phyloP scores from a whole-genome alignment of 495 filamentous ascomycete species.

The Aspergillus olivimuriae region DNA sequence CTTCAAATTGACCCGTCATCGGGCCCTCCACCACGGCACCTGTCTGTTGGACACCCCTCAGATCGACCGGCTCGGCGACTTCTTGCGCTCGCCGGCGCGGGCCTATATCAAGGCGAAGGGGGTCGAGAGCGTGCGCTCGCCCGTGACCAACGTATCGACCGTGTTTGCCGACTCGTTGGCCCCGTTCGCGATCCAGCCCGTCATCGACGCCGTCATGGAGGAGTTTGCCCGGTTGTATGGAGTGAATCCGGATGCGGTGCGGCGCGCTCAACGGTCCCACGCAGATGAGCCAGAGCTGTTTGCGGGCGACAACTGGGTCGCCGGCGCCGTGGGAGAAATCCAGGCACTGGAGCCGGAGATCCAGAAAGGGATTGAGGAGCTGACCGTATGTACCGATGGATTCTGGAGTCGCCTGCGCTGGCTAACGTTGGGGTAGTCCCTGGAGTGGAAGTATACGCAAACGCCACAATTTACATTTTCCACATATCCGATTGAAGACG shows the following conservation, averaged over 20 bases:
- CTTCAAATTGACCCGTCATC: constrained; percentile 75
- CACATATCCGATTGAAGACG: constrained; percentile 46
- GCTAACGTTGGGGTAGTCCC: constrained; percentile 39
- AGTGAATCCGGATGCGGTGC: constrained; percentile 24
- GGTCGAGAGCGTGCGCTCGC: constrained; percentile 87
- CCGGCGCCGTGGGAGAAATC: constrained; percentile 42
- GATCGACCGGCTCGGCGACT: constrained; percentile 55
- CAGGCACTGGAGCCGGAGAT: constrained; percentile 46
- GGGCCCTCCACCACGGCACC: constrained; percentile 87
- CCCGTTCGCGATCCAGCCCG: constrained; percentile 30
- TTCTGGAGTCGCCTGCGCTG: background rate
- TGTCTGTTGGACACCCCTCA: constrained; percentile 70
- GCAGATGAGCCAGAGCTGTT: constrained; percentile 31
- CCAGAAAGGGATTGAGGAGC: constrained; percentile 51
- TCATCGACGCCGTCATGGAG: constrained; percentile 30
- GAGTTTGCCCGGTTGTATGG: constrained; percentile 29
- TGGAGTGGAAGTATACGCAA: constrained; percentile 74
- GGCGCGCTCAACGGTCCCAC: constrained; percentile 28
- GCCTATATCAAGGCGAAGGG: constrained; percentile 72
- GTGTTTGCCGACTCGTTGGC: constrained; percentile 27
- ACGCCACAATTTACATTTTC: constrained; percentile 81
- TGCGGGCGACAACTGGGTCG: constrained; percentile 36
- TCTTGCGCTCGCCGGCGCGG: constrained; percentile 67
- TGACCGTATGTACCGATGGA: too few species aligned
- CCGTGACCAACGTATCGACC: constrained; percentile 69